These are phyloP conservation scores for Schoenoplectus tabernaemontani DNA, from an alignment of 202 grass and related monocot genomes.

Conservation along the genomic window DNA sequence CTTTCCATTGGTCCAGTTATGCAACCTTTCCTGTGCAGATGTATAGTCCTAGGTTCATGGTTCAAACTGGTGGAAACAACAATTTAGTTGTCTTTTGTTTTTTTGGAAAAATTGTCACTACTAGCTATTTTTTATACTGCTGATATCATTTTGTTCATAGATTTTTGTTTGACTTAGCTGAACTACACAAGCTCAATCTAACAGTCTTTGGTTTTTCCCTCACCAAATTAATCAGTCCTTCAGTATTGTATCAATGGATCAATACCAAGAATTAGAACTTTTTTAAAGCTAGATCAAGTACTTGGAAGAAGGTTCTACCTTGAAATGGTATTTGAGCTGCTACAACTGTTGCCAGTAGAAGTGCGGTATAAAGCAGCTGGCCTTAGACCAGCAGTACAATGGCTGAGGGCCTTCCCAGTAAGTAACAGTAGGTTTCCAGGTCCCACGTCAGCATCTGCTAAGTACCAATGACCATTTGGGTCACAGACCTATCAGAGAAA, in stretches of 20 bases:
- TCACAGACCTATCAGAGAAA: slow-evolving; percentile 62
- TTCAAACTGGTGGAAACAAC: background rate
- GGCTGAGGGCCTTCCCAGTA: slow-evolving; percentile 62
- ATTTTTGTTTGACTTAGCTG: background rate
- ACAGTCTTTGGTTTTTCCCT: background rate
- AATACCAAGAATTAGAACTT: background rate
- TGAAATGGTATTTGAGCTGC: slow-evolving; percentile 10
- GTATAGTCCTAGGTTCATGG: background rate
- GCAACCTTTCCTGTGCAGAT: no score
- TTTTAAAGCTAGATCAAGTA: slow-evolving; percentile 8
- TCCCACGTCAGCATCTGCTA: slow-evolving; percentile 40
- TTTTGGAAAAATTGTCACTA: no score
- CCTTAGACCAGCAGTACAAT: slow-evolving; percentile 63
- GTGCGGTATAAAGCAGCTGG: slow-evolving; percentile 48
- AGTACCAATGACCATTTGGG: slow-evolving; percentile 71
- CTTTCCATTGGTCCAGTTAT: background rate
- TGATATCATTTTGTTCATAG: background rate
- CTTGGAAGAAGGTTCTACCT: slow-evolving; percentile 13
- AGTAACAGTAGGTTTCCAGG: slow-evolving; percentile 51
- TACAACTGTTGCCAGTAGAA: slow-evolving; percentile 30
- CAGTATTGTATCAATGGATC: background rate
- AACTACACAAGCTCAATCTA: background rate
- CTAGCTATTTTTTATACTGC: no score
- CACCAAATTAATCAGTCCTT: background rate
- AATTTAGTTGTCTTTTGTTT: background rate